Percentiles rank a stretch among this genome's conserved stretches.
Evolutionary conservation across 495 filamentous ascomycete species (phyloP).

Genomic region (Aspergillus affinis): DNA sequence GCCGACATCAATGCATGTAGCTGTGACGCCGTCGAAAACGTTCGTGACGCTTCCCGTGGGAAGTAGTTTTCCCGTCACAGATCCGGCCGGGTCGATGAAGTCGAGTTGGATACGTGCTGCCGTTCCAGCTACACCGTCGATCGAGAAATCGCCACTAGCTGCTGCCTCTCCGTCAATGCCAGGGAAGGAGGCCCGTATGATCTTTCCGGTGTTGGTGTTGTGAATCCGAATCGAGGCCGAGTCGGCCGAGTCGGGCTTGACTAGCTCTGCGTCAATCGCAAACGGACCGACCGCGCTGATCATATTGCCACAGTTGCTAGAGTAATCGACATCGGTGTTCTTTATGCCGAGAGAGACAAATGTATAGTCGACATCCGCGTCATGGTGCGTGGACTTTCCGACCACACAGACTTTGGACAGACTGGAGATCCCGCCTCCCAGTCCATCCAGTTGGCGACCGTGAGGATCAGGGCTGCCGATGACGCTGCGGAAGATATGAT

Average conservation of each 20-base stretch:
- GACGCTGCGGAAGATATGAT: conserved; percentile 54
- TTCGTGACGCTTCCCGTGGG: conserved; percentile 63
- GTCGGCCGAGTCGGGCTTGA: conserved; percentile 12
- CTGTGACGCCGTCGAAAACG: conserved; percentile 49
- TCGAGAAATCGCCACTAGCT: conserved; percentile 54
- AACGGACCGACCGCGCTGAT: conserved; percentile 64
- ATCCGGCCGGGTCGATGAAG: conserved; percentile 66
- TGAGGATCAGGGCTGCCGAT: conserved; percentile 71
- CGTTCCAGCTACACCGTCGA: conserved; percentile 66
- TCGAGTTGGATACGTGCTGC: conserved; percentile 57
- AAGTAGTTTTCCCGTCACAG: conserved; percentile 63
- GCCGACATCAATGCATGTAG: conserved; percentile 60
- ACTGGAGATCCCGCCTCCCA: conserved; percentile 68
- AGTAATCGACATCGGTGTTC: conserved; percentile 58
- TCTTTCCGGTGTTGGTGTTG: conserved; percentile 56
- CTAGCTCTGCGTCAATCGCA: conserved; percentile 55
- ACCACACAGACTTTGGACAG: conserved; percentile 73
- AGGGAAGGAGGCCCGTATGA: conserved; percentile 48
- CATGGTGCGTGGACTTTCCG: conserved; percentile 39
- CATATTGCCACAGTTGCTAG: conserved; percentile 78
- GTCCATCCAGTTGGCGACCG: conserved; percentile 68
- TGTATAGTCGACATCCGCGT: conserved; percentile 70
- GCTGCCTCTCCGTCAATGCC: conserved; percentile 50
- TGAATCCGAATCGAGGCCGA: conserved; percentile 44
- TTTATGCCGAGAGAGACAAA: conserved; percentile 68